These are phyloP conservation scores for Angomonas desouzai DNA, from an alignment of 208 protist species.

Conservation along the genomic window DNA sequence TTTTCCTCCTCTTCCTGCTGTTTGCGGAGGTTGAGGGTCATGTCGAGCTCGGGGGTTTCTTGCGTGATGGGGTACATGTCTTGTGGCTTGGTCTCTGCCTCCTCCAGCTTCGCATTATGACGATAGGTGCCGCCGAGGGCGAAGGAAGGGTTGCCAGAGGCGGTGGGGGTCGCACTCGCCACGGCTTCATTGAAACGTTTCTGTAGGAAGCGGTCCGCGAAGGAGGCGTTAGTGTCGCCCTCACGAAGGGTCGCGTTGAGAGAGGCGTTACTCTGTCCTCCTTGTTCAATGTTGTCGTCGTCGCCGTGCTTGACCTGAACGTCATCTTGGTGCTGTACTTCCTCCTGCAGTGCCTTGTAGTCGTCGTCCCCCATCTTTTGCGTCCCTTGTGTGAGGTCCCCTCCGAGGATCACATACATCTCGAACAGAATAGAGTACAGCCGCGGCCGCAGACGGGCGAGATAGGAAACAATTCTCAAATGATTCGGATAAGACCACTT, in stretches of 20 bases:
- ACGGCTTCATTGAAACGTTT: constrained; percentile 11
- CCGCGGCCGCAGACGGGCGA: constrained; percentile 22
- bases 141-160: neutral
- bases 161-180: neutral
- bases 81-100: constrained; percentile 5
- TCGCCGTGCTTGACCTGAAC: constrained; percentile 3
- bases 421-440: constrained; percentile 26
- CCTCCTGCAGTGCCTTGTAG: constrained; percentile 20
- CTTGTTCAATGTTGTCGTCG: neutral
- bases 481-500: constrained; percentile 27
- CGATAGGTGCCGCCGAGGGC: constrained; percentile 4
- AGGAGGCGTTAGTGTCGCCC: constrained; percentile 14
- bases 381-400: constrained; percentile 15
- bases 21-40: constrained; percentile 9
- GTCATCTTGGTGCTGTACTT: neutral
- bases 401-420: constrained; percentile 23
- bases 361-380: constrained; percentile 17
- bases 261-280: neutral
- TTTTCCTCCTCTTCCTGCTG: constrained; percentile 12
- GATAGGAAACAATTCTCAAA: constrained; percentile 24
- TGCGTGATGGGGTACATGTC: constrained; percentile 18
- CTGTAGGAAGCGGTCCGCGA: constrained; percentile 27
- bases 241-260: neutral
- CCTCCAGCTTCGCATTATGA: constrained; percentile 6
- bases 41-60: constrained; percentile 12